Percentiles rank a stretch among this genome's conserved stretches.
These are phyloP conservation scores for Fraxinus quadrangulata DNA, from an alignment of 257 asterid species.

Conservation along the genomic window DNA sequence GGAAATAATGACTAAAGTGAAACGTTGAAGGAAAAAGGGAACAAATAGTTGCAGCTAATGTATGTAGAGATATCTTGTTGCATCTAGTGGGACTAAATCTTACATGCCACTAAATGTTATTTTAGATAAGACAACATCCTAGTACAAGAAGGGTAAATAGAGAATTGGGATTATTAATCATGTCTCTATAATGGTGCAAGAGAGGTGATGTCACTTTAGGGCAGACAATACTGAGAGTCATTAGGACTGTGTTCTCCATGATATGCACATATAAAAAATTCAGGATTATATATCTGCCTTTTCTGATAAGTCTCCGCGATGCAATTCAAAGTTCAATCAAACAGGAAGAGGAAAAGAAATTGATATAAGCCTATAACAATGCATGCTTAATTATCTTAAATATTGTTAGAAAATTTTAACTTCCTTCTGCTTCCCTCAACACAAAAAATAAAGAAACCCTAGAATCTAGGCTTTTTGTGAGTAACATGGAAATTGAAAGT, in stretches of 20 bases:
- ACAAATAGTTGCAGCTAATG: slow-evolving; percentile 6
- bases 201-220: slow-evolving; percentile 1
- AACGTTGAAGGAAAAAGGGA: background rate
- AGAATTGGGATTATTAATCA: slow-evolving; percentile 3
- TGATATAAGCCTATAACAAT: no score
- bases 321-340: no score
- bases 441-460: slow-evolving; percentile 15
- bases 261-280: no score
- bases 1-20: slow-evolving; percentile 15
- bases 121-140: slow-evolving; percentile 30
- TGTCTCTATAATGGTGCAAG: slow-evolving; percentile 2
- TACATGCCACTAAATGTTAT: slow-evolving; percentile 17
- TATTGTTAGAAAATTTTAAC: no score
- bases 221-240: background rate
- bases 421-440: background rate
- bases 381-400: no score
- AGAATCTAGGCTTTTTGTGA: background rate
- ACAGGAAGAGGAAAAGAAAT: no score
- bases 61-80: background rate
- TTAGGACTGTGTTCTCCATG: no score
- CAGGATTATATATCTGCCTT: no score
- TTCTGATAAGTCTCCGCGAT: no score
- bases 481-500: slow-evolving; percentile 35
- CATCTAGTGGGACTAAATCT: slow-evolving; percentile 11
- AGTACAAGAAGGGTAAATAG: background rate